Conservation (phyloP, 768 basidiomycete genomes). For the Pleurotus sapidus region DNA sequence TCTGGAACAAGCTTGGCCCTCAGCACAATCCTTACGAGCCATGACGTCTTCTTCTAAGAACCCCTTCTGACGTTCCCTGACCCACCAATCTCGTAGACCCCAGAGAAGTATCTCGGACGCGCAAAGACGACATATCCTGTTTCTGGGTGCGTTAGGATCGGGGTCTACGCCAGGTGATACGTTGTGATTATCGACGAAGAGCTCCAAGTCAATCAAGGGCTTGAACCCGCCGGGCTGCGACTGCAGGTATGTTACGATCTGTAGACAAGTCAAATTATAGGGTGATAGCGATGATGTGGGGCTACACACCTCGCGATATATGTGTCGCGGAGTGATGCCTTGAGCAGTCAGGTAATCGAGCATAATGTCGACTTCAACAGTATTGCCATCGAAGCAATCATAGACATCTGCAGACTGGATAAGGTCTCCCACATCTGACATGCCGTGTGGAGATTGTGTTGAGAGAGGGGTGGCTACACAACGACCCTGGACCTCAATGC, state of each 20-base stretch:
- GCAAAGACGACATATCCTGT: slow-evolving; percentile 66
- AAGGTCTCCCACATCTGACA: slow-evolving; percentile 69
- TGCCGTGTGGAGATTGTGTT: slow-evolving; percentile 65
- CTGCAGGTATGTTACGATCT: slow-evolving; percentile 65
- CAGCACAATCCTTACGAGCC: slow-evolving; percentile 65
- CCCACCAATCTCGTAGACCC: slow-evolving; percentile 82
- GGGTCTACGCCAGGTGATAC: slow-evolving; percentile 55
- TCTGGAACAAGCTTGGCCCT: slow-evolving; percentile 53
- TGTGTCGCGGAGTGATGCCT: slow-evolving; percentile 60
- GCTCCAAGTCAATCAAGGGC: slow-evolving; percentile 64
- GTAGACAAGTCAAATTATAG: background rate
- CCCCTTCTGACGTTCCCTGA: slow-evolving; percentile 72
- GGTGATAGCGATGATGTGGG: background rate
- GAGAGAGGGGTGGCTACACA: slow-evolving; percentile 59
- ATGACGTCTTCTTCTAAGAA: slow-evolving; percentile 53
- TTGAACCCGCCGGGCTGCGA: slow-evolving; percentile 61
- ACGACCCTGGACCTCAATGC: slow-evolving; percentile 71
- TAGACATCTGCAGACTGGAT: slow-evolving; percentile 77
- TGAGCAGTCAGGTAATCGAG: slow-evolving; percentile 73
- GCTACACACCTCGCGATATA: slow-evolving; percentile 70
- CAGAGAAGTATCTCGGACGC: slow-evolving; percentile 73
- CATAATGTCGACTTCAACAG: slow-evolving; percentile 80
- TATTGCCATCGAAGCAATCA: slow-evolving; percentile 76
- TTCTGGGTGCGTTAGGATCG: slow-evolving; percentile 56
- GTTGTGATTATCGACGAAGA: slow-evolving; percentile 68